Conservation (phyloP, 768 basidiomycete species). For the Termitomyces sp. region DNA sequence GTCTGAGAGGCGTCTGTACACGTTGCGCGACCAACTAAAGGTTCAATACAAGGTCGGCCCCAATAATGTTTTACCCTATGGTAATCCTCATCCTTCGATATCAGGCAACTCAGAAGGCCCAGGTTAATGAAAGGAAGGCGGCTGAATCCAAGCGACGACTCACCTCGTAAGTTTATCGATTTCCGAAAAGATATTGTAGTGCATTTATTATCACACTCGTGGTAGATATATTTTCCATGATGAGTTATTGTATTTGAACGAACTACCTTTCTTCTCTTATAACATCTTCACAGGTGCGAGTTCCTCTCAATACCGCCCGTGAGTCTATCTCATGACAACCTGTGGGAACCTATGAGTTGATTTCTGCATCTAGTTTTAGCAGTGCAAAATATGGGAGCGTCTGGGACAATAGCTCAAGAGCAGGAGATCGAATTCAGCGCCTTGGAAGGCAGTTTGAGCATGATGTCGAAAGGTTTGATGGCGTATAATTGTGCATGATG, state of each 20-base stretch:
- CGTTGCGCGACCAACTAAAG: slow-evolving; percentile 70
- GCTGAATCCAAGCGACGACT: slow-evolving; percentile 79
- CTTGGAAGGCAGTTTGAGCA: slow-evolving; percentile 71
- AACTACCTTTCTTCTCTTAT: slow-evolving; percentile 5
- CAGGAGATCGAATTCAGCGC: slow-evolving; percentile 89
- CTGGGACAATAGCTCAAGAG: slow-evolving; percentile 61
- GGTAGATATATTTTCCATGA: slow-evolving; percentile 73
- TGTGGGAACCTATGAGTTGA: background rate
- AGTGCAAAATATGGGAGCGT: slow-evolving; percentile 88
- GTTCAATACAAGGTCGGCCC: slow-evolving; percentile 51
- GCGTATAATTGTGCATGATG: background rate
- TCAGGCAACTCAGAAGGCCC: slow-evolving; percentile 65
- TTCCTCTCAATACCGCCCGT: slow-evolving; percentile 76
- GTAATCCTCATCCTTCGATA: slow-evolving; percentile 23
- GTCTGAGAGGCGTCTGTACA: slow-evolving; percentile 64
- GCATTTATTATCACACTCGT: background rate
- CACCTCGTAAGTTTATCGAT: slow-evolving; percentile 54
- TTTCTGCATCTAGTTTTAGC: slow-evolving; percentile 49
- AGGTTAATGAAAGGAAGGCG: slow-evolving; percentile 68
- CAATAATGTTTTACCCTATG: background rate
- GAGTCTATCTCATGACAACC: slow-evolving; percentile 13
- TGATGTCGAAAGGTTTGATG: slow-evolving; percentile 77
- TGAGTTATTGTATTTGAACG: slow-evolving; percentile 31
- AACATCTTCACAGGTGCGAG: slow-evolving; percentile 56
- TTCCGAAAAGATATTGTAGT: background rate